Conservation (phyloP, 805 yeast species). For the Saccharomycopsis capsularis region DNA sequence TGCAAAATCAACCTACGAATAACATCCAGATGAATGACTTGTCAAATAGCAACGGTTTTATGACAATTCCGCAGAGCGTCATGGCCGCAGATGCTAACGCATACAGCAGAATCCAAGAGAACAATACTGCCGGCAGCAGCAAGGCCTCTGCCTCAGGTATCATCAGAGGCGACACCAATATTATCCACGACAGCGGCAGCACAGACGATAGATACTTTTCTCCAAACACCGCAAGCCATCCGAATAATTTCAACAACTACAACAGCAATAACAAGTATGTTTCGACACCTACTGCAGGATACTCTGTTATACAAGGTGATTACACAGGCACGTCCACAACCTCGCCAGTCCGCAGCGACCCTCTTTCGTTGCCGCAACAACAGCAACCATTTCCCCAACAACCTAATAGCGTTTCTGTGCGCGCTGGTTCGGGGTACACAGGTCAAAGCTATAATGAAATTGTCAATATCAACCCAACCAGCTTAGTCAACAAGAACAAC, state of each 20-base stretch:
- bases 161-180: neutral
- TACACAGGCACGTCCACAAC: neutral
- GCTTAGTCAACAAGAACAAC: neutral
- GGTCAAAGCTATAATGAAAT: neutral
- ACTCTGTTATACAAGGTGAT: neutral
- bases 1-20: neutral
- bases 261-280: neutral
- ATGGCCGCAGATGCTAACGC: neutral
- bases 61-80: neutral
- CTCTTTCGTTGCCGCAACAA: no score
- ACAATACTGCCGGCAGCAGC: neutral
- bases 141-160: neutral
- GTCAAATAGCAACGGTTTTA: neutral
- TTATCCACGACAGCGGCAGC: neutral
- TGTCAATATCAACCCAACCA: neutral
- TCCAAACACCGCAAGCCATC: neutral
- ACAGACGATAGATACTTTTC: neutral
- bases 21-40: slow-evolving; percentile 9
- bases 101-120: neutral
- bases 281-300: neutral
- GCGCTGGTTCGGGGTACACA: neutral
- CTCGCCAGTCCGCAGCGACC: no score
- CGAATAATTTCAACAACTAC: neutral
- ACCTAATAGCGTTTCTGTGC: neutral
- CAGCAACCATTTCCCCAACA: neutral